Conservation (phyloP, 352 stramenopile genomes). For the Phytophthora sansomeana region DNA sequence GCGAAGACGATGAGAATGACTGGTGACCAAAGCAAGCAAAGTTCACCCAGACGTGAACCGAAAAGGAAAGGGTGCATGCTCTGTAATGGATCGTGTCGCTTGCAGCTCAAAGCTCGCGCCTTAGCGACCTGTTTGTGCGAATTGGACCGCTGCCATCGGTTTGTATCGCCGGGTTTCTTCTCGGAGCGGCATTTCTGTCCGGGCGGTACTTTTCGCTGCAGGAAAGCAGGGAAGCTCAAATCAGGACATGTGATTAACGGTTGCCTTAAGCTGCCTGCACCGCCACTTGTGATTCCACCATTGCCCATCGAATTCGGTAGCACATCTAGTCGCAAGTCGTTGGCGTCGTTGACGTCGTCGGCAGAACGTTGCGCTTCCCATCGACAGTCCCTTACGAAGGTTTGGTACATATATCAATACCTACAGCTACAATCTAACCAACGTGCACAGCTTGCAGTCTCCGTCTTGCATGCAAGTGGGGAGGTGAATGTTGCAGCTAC, state of each 20-base stretch:
- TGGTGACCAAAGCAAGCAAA: conserved; percentile 3
- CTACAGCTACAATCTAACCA: too few relatives aligned
- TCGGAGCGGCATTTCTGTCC: conserved; percentile 22
- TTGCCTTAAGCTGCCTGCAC: not conserved
- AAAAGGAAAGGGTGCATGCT: conserved; percentile 9
- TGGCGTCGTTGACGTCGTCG: not conserved
- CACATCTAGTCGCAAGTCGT: conserved; percentile 9
- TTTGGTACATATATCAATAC: too few relatives aligned
- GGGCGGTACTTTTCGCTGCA: conserved; percentile 23
- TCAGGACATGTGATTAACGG: not conserved
- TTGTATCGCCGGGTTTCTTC: conserved; percentile 29
- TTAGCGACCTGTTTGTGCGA: conserved; percentile 31
- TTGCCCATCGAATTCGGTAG: not conserved
- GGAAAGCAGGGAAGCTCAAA: not conserved
- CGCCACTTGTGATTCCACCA: not conserved
- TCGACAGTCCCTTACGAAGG: not conserved
- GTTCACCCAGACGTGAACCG: conserved; percentile 7
- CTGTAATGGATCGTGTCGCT: too few relatives aligned
- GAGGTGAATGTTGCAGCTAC: not conserved
- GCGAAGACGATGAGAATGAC: not conserved
- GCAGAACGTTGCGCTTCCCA: conserved; percentile 5
- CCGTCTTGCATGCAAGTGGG: too few relatives aligned
- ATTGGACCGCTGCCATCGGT: conserved; percentile 25
- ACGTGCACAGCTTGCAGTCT: too few relatives aligned
- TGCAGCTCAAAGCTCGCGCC: conserved; percentile 14